Conservation (phyloP, 441 rosid genomes). For the Lagerstroemia fauriei region DNA sequence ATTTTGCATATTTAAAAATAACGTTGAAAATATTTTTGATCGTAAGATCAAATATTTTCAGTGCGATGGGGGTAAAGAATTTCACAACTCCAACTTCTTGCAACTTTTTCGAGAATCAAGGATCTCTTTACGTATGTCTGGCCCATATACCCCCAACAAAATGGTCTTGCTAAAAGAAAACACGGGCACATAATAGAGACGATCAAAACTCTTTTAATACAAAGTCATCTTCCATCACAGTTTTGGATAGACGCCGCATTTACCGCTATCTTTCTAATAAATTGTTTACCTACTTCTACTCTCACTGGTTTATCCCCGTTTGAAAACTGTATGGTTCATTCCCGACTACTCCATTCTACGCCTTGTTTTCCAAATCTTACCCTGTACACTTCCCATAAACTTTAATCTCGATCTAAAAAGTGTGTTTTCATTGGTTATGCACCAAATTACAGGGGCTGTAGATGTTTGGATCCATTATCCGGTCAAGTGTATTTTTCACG, state of each 20-base stretch:
- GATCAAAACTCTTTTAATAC: background rate
- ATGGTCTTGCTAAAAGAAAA: background rate
- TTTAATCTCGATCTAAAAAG: background rate
- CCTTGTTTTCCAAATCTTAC: background rate
- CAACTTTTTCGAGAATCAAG: background rate
- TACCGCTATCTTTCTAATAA: background rate
- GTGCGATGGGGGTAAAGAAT: background rate
- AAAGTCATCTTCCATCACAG: background rate
- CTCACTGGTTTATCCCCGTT: background rate
- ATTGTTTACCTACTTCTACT: background rate
- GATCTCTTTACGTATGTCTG: background rate
- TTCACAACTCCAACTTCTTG: background rate
- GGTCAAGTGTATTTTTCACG: constrained; percentile 18
- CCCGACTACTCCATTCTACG: background rate
- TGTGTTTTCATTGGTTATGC: background rate
- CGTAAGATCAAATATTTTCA: background rate
- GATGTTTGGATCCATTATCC: constrained; percentile 48
- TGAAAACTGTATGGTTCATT: background rate
- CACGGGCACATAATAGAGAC: background rate
- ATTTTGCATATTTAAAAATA: background rate
- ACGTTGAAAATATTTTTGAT: background rate
- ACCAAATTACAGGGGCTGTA: background rate
- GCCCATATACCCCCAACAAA: background rate
- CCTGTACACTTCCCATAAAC: background rate
- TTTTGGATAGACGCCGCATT: background rate